These are phyloP conservation scores for Ajuga reptans DNA, from an alignment of 305 asterid genomes.

Conservation along the genomic window DNA sequence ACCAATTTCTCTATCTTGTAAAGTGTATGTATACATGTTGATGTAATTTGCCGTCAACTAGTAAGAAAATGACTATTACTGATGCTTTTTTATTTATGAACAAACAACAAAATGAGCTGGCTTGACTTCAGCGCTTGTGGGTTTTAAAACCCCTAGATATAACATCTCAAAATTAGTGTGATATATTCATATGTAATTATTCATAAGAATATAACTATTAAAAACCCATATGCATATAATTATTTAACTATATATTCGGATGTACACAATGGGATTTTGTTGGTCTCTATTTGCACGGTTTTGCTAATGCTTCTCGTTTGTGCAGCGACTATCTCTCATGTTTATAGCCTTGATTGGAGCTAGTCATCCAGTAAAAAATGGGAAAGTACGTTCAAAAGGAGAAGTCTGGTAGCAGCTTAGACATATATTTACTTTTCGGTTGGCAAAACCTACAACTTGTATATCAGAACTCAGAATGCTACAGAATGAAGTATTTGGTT, in stretches of 20 bases:
- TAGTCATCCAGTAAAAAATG: background rate
- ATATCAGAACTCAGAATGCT: background rate
- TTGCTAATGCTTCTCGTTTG: background rate
- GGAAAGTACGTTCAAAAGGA: background rate
- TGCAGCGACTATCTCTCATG: slow-evolving; percentile 2
- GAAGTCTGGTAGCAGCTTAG: background rate
- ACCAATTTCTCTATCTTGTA: background rate
- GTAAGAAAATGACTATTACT: background rate
- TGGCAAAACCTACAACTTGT: background rate
- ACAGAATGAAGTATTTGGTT: background rate
- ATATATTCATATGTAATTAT: too few relatives aligned
- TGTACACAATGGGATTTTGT: background rate
- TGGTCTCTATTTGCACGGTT: background rate
- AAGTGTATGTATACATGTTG: background rate
- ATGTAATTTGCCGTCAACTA: background rate
- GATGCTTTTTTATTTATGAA: background rate
- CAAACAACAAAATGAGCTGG: background rate
- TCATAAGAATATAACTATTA: too few relatives aligned
- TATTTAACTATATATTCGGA: background rate
- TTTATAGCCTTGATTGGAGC: background rate
- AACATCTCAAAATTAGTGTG: background rate
- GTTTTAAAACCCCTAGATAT: background rate
- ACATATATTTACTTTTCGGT: background rate
- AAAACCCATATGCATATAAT: background rate
- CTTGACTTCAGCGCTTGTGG: background rate